Evolutionary conservation across 164 flowering plant genomes (phyloP), one percentile per base, ranked within the genome.

Genomic region (Malania oleifera): DNA sequence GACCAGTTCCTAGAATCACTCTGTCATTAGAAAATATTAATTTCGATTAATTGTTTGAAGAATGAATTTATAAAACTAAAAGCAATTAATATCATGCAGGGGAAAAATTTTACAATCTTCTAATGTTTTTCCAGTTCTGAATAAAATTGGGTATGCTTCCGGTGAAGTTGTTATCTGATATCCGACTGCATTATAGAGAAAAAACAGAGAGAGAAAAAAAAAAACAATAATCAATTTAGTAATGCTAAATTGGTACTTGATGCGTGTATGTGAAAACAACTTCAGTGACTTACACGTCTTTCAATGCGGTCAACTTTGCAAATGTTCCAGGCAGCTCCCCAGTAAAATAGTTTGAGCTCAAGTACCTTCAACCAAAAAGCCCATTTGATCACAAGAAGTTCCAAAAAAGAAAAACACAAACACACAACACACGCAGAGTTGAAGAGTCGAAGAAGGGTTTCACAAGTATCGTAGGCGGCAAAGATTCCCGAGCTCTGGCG

Each of bases 141-240:
- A 82, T 77, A 47, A 76, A 77, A 28, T 66, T 41, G 2, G 89
- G 89, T 49, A 83, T 72, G 52, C 49, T 61, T 54, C 89, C 89
- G 0, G 70, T 49, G 44, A 81, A 76, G 35, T 65, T 45, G 55
- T 73, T 83, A 59, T 71, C 84, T 17, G 64, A 34, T 24, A 79
- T 56, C 41, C 82, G 64, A 57, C 89, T 83, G 73, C 75, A 64
- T 27, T 11, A 13, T 27, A 3, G 9, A 22, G 2, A 22, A 50
- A 25, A 19, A n/a, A n/a, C n/a, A n/a, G n/a, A n/a, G n/a, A n/a
- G n/a, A n/a, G n/a, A n/a, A n/a, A n/a, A n/a, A n/a, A n/a, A n/a
- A n/a, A n/a, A 1, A 54, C 44, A 38, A 61, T 13, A 7, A 1
- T 1, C 6, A 15, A 40, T 12, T 1, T 12, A 4, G 2, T 14